Conservation (phyloP, 495 filamentous ascomycete genomes). For the Daldinia decipiens region DNA sequence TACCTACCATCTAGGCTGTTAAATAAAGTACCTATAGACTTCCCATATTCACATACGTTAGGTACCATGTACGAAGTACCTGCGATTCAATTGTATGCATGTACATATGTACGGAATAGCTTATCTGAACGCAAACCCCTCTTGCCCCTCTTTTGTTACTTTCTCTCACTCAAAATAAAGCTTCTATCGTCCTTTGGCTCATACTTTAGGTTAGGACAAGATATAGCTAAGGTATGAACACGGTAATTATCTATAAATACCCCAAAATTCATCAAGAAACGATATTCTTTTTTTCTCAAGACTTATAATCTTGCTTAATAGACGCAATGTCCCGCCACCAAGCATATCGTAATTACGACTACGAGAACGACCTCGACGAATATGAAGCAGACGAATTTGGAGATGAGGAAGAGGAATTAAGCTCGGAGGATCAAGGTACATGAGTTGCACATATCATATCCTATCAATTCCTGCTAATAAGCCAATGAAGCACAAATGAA, state of each 20-base stretch:
- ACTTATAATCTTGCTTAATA: neutral
- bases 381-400: constrained; percentile 64
- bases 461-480: constrained; percentile 14
- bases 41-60: too few relatives aligned
- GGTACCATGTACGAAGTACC: too few relatives aligned
- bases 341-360: constrained; percentile 67
- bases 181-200: neutral
- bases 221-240: too few relatives aligned
- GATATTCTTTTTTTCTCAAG: neutral
- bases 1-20: too few relatives aligned
- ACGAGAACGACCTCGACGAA: constrained; percentile 69
- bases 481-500: constrained; percentile 58
- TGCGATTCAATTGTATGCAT: too few relatives aligned
- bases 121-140: too few relatives aligned
- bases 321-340: constrained; percentile 70
- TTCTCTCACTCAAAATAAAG: neutral
- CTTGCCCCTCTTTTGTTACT: too few relatives aligned
- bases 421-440: constrained; percentile 69
- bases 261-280: neutral
- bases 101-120: too few relatives aligned
- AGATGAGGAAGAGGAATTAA: constrained; percentile 62
- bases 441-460: too few relatives aligned
- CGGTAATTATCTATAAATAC: too few relatives aligned
- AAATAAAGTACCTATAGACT: too few relatives aligned
- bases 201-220: neutral